Base-by-base conservation (phyloP, 805 yeast species). In the Diddensiella caesifluorescens region DNA sequence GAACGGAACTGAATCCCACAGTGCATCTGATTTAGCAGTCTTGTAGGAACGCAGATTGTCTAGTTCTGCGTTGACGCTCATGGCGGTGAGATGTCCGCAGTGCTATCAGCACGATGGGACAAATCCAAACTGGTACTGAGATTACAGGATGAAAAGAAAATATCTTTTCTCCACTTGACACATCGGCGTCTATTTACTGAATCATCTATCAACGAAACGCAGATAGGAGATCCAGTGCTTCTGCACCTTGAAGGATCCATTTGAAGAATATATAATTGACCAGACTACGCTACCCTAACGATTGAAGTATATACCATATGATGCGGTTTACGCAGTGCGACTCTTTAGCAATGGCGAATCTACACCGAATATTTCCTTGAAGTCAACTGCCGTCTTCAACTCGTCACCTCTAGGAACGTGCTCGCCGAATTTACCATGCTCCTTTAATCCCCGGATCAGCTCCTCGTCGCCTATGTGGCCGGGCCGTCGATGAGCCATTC, bases 1-100 rank as follows among this genome's bases (percentile, higher is more conserved):
- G 0, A 69, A 58, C 0, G 92, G 92, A n/a, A 77, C 53, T 28
- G 61, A 59, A 55, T 72, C 74, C 54, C 90, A 49, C 19, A 51
- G 28, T 9, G 27, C 40, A 22, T 35, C 30, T 2, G 48, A 45
- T 12, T 16, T n/a, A 15, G 28, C 30, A 13, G 39, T 20, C 2
- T 29, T 20, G 40, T 22, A 42, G 5, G 35, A n/a, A 25, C 34
- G 15, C 21, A 45, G 41, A 12, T 9, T 7, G 15, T 29, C 33
- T 7, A 29, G 33, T 6, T 10, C 10, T 25, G 27, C 27, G 27
- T 25, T 25, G 9, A n/a, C n/a, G n/a, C n/a, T n/a, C n/a, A n/a
- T n/a, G n/a, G n/a, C n/a, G n/a, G n/a, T n/a, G n/a, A n/a, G n/a
- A n/a, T n/a, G n/a, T n/a, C n/a, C n/a, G n/a, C n/a, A n/a, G n/a